These are phyloP conservation scores for Kwoniella mangroviensis DNA, from an alignment of 768 basidiomycete species.

Conservation along the genomic window DNA sequence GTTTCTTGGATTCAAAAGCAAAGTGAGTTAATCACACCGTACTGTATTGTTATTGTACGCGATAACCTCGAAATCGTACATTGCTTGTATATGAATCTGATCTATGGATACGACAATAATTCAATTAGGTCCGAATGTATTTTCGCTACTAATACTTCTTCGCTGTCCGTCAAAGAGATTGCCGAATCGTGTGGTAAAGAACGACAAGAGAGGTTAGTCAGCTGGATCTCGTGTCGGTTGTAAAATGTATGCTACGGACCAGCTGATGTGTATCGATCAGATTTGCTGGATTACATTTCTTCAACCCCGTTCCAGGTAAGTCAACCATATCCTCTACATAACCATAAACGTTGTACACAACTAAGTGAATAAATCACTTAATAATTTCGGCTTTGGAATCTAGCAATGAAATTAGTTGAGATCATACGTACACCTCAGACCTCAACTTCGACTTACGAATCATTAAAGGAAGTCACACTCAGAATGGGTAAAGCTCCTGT, in stretches of 20 bases:
- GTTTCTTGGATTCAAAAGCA: slow-evolving; percentile 57
- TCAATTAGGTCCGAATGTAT: slow-evolving; percentile 44
- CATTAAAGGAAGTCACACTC: slow-evolving; percentile 57
- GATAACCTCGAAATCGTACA: too few species aligned
- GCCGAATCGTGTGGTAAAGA: slow-evolving; percentile 50
- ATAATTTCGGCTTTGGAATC: too few species aligned
- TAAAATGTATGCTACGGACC: too few species aligned
- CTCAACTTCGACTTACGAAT: slow-evolving; percentile 53
- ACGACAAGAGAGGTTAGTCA: slow-evolving; percentile 52
- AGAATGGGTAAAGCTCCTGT: slow-evolving; percentile 60
- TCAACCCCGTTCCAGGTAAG: slow-evolving; percentile 56
- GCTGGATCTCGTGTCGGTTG: background rate
- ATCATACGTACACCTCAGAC: slow-evolving; percentile 59
- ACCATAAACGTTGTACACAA: too few species aligned
- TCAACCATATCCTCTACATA: too few species aligned
- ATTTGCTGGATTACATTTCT: slow-evolving; percentile 61
- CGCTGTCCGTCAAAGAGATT: slow-evolving; percentile 58
- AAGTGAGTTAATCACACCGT: slow-evolving; percentile 38
- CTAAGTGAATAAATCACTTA: too few species aligned
- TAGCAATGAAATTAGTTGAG: slow-evolving; percentile 61
- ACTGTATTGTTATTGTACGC: background rate
- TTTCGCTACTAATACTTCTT: slow-evolving; percentile 61
- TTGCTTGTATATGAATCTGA: too few species aligned
- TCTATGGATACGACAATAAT: background rate
- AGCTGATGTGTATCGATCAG: slow-evolving; percentile 31